These are phyloP conservation scores for Daldinia sp. DNA, from an alignment of 2,329 filamentous ascomycete genomes.

Conservation along the genomic window DNA sequence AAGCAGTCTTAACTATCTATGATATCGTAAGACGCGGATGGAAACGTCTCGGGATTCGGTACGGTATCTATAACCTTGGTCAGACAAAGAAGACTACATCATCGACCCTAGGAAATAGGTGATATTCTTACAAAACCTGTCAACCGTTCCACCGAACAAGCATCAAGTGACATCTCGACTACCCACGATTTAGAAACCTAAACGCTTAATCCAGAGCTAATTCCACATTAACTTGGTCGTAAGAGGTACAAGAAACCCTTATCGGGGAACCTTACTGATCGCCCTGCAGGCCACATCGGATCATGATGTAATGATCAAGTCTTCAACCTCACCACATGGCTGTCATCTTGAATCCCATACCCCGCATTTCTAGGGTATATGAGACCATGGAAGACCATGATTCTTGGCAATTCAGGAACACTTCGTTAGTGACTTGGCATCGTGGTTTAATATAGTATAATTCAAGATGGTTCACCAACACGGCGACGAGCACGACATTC, in stretches of 20 bases:
- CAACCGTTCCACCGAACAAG: slow-evolving; percentile 6
- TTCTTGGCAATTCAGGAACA: slow-evolving; percentile 36
- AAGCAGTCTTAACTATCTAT: background rate
- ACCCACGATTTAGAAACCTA: slow-evolving; percentile 14
- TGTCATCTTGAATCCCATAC: background rate
- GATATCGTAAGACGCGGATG: background rate
- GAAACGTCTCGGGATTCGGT: background rate
- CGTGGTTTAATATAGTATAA: slow-evolving; percentile 6
- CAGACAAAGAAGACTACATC: background rate
- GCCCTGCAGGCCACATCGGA: slow-evolving; percentile 16
- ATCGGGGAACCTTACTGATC: slow-evolving; percentile 25
- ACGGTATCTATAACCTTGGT: background rate
- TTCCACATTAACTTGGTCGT: background rate
- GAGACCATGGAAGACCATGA: slow-evolving; percentile 12
- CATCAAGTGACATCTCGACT: slow-evolving; percentile 8
- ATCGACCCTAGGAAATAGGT: slow-evolving; percentile 2
- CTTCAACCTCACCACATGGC: slow-evolving; percentile 19
- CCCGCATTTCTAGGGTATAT: slow-evolving; percentile 32
- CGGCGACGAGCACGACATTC: slow-evolving; percentile 61
- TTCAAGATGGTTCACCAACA: slow-evolving; percentile 59
- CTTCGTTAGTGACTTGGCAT: slow-evolving; percentile 6
- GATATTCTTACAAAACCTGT: slow-evolving; percentile 2
- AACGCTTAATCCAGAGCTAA: background rate
- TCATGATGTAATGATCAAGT: slow-evolving; percentile 40
- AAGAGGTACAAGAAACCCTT: slow-evolving; percentile 18